Percentiles rank a stretch among this genome's conserved stretches.
Conservation (phyloP, 371 early-diverging fungal genomes). For the Syncephalastrum sp. region DNA sequence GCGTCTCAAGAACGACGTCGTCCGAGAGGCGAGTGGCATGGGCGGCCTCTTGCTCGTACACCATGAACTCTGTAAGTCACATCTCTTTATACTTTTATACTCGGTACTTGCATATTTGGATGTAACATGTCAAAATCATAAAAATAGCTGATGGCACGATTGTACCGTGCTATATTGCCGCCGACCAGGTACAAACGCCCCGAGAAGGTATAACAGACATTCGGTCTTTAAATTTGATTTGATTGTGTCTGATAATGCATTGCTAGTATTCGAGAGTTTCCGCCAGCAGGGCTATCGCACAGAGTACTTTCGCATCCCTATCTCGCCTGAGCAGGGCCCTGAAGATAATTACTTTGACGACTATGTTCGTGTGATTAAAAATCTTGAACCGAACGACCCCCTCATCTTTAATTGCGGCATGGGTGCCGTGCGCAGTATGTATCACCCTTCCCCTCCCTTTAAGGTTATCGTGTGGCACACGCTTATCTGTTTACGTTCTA, state of each 20-base stretch:
- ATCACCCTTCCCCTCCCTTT: not conserved
- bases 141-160: slow-evolving; percentile 50
- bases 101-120: not conserved
- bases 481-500: slow-evolving; percentile 12
- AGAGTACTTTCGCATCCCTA: slow-evolving; percentile 64
- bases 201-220: slow-evolving; percentile 43
- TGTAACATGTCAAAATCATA: not conserved
- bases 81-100: not conserved
- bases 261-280: slow-evolving; percentile 52
- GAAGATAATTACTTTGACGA: slow-evolving; percentile 72
- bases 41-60: slow-evolving; percentile 67
- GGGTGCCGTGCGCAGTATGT: slow-evolving; percentile 71
- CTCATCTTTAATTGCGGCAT: slow-evolving; percentile 77
- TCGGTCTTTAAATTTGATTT: not conserved
- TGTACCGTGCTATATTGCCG: slow-evolving; percentile 66
- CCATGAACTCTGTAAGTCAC: slow-evolving; percentile 54
- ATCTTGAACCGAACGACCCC: slow-evolving; percentile 47
- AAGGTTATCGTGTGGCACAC: not conserved
- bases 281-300: slow-evolving; percentile 46
- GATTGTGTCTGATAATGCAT: not conserved
- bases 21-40: slow-evolving; percentile 53
- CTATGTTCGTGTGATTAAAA: slow-evolving; percentile 57
- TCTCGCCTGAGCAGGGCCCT: slow-evolving; percentile 67
- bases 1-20: slow-evolving; percentile 65
- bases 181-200: slow-evolving; percentile 63